These are phyloP conservation scores for Myriosclerotinia scirpicola DNA, from an alignment of 2,329 filamentous ascomycete genomes.

Conservation along the genomic window DNA sequence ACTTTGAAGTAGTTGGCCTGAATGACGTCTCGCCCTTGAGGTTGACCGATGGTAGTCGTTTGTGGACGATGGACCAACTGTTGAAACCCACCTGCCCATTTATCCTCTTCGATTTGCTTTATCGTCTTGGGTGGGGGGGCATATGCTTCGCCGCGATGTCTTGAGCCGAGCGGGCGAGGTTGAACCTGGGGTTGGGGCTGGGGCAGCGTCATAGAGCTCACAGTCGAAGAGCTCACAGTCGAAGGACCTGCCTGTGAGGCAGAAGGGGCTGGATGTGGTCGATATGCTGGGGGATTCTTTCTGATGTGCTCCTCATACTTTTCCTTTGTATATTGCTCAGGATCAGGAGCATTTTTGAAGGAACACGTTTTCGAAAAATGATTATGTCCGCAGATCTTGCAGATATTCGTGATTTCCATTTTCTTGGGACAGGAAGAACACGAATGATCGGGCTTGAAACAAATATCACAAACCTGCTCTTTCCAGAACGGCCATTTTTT, in stretches of 20 bases:
- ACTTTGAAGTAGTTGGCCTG: slow-evolving; percentile 39
- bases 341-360: neutral
- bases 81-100: neutral
- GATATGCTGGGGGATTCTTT: too few relatives aligned
- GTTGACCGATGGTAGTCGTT: neutral
- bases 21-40: neutral
- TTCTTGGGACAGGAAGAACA: neutral
- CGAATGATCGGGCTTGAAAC: neutral
- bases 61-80: neutral
- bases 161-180: neutral
- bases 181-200: neutral
- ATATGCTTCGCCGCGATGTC: neutral
- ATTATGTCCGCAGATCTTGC: neutral
- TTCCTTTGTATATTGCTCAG: neutral
- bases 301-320: neutral
- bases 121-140: neutral
- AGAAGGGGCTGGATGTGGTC: neutral
- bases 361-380: neutral
- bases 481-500: neutral
- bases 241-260: neutral
- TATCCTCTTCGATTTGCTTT: neutral
- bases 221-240: too few relatives aligned
- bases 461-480: slow-evolving; percentile 2
- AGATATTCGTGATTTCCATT: neutral
- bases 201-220: neutral